Base-by-base conservation (phyloP, 1,139 yeast genomes). In the Chernovozyma sophiae-reginae region DNA sequence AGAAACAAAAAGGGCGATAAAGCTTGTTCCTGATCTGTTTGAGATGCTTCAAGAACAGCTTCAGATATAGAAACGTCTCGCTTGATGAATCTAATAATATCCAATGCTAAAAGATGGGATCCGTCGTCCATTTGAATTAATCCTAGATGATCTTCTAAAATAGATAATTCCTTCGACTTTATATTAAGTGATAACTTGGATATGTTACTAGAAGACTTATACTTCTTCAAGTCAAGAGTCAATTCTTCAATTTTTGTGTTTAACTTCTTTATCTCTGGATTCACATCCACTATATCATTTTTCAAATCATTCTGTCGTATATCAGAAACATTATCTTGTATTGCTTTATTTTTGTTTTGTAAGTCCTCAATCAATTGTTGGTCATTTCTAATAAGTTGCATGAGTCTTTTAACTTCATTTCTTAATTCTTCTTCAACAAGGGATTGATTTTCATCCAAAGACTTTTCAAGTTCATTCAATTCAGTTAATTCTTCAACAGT, bases 401-500 rank as follows among this genome's bases (percentile, higher is more conserved):
- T 60, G 11, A 74, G 52, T 1, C 48, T 45, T 4, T 56, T 55
- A n/a, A 81, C 58, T 22, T 78, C 77, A 4, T 53, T 47, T 20
- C 63, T 57, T 18, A 81, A 61, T 34, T 79, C 82, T n/a, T 51
- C 48, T 45, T 81, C 87, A 1, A 79, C 66, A n/a, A 67, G 71
- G 1, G 56, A 42, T 43, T 79, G 85, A 34, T 65, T 66, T 12
- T 68, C 72, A 42, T 84, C 92, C n/a, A 86, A 60, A 43, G 81
- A 81, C 37, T 67, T 74, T 41, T 79, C 82, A 14, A 85, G 56
- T 31, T 72, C 77, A 41, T 74, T 78, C 17, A 84, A 54, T 38
- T 79, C 80, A 35, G 74, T 80, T 28, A 82, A 61, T 41, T 85
- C 89, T 4, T 65, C 65, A 1, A 82, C 61, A 0, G 76, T 67